phyloP scores from a whole-genome alignment of 139 green algal genomes.

The Ettlia oleoabundans region DNA sequence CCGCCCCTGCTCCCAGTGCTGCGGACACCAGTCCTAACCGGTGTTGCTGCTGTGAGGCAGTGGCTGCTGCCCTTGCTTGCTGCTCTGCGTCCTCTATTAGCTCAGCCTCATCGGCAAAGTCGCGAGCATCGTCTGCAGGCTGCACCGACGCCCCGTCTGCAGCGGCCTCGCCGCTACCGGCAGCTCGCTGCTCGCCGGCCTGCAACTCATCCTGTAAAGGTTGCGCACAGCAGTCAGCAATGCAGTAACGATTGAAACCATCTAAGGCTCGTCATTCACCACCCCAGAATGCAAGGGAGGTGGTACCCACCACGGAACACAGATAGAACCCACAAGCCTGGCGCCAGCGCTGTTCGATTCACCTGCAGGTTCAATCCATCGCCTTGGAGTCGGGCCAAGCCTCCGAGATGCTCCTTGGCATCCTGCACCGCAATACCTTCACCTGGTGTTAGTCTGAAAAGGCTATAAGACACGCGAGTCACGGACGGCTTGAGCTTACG shows the following conservation, averaged over 20 bases:
- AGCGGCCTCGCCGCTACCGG: not conserved
- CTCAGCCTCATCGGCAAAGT: slow-evolving; percentile 48
- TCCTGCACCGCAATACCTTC: slow-evolving; percentile 37
- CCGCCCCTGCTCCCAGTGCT: not conserved
- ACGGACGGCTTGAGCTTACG: not conserved
- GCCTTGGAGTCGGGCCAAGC: slow-evolving; percentile 14
- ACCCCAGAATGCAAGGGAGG: no score
- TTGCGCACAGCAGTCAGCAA: not conserved
- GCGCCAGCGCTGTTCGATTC: no score
- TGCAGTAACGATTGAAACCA: no score
- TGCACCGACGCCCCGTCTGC: slow-evolving; percentile 1
- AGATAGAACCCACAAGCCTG: no score
- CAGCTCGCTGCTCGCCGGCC: not conserved
- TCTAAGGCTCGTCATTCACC: no score
- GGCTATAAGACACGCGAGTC: no score
- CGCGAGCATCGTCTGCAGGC: slow-evolving; percentile 27
- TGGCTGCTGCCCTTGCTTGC: not conserved
- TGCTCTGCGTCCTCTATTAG: slow-evolving; percentile 45
- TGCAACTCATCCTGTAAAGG: slow-evolving; percentile 22
- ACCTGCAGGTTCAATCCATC: slow-evolving; percentile 12
- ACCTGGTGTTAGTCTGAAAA: no score
- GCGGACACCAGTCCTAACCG: slow-evolving; percentile 17
- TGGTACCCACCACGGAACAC: no score
- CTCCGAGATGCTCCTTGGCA: slow-evolving; percentile 40
- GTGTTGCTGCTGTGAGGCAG: slow-evolving; percentile 5